These are phyloP conservation scores for Fremontodendron californicum DNA, from an alignment of 345 rosid genomes.

Conservation along the genomic window DNA sequence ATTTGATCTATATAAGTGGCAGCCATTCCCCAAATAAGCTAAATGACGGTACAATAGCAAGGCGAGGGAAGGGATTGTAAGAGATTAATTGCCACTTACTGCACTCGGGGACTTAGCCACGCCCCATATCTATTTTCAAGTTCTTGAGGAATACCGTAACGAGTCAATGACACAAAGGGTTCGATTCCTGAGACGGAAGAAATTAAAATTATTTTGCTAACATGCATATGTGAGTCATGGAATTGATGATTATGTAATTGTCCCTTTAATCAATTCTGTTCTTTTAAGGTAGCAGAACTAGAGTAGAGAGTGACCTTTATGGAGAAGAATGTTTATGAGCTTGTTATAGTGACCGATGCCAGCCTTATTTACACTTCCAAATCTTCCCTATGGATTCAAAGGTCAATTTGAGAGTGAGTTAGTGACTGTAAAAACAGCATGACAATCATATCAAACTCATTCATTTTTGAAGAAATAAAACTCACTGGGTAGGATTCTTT, in stretches of 20 bases:
- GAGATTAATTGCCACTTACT: constrained; percentile 31
- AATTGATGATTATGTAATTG: too few species aligned
- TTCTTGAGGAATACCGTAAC: constrained; percentile 73
- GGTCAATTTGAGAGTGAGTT: neutral
- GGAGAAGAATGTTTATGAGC: constrained; percentile 51
- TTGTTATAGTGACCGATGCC: constrained; percentile 63
- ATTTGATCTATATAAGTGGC: neutral
- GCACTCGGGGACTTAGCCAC: constrained; percentile 66
- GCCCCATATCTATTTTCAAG: constrained; percentile 63
- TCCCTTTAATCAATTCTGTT: neutral
- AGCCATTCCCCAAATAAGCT: neutral
- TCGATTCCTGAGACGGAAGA: constrained; percentile 52
- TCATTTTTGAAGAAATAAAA: neutral
- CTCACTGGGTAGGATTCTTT: constrained; percentile 74
- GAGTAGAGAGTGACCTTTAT: constrained; percentile 27
- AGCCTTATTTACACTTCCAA: constrained; percentile 47
- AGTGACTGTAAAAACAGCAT: neutral
- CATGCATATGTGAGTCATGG: neutral
- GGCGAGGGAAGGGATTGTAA: neutral
- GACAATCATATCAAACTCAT: neutral
- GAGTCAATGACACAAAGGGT: constrained; percentile 75
- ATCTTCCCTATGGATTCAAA: constrained; percentile 64
- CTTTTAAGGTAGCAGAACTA: neutral
- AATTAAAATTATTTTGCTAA: neutral
- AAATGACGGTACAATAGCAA: neutral